Evolutionary conservation across 2,329 filamentous ascomycete genomes (phyloP).

Genomic region (Trichoderma koningii): DNA sequence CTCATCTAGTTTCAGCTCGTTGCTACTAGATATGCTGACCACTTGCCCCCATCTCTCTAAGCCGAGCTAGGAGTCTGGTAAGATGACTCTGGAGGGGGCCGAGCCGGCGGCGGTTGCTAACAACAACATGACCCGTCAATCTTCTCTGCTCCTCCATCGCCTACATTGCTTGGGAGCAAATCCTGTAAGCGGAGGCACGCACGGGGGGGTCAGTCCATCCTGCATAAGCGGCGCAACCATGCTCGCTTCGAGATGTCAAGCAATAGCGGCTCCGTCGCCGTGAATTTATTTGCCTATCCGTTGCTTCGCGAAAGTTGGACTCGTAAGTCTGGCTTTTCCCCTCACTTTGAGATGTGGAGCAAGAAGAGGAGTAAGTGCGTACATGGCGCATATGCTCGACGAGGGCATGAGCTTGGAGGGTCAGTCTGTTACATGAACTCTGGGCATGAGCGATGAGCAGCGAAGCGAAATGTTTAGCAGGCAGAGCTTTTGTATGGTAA

Average conservation of each 20-base stretch:
- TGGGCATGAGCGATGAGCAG: constrained; percentile 8
- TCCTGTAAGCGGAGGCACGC: constrained; percentile 21
- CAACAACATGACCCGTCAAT: background rate
- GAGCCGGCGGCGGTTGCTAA: constrained; percentile 9
- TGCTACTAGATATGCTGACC: constrained; percentile 19
- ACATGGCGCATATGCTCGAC: constrained; percentile 17
- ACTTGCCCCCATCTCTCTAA: background rate
- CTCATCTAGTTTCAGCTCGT: constrained; percentile 25
- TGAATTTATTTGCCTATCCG: background rate
- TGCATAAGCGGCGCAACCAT: constrained; percentile 38
- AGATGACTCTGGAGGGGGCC: constrained; percentile 18
- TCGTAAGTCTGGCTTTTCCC: background rate
- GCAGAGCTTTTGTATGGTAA: background rate
- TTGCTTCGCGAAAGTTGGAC: background rate
- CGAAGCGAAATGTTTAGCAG: background rate
- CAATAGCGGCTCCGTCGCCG: constrained; percentile 10
- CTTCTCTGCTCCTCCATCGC: background rate
- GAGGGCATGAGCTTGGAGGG: background rate
- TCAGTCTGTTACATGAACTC: background rate
- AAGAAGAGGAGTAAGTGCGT: background rate
- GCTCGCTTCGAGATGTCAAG: constrained; percentile 17
- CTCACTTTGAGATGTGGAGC: constrained; percentile 3
- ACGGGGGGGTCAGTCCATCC: constrained; percentile 31
- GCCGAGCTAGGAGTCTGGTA: constrained; percentile 10
- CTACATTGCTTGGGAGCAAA: constrained; percentile 2